Conservation (phyloP, 2,329 filamentous ascomycete species). For the Aspergillus felis region DNA sequence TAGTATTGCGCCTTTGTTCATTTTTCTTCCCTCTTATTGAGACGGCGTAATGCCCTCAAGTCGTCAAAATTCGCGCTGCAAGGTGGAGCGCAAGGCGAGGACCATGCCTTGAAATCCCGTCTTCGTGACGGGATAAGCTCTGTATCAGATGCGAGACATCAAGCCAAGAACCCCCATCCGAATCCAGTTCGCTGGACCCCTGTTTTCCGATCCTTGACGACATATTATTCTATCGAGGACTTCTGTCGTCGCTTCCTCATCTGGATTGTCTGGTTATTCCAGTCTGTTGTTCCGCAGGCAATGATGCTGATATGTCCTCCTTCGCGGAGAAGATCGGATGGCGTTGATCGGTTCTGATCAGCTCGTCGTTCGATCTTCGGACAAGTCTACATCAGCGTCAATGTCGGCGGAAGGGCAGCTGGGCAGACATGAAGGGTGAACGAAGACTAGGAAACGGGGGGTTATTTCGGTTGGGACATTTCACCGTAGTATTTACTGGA, state of each 20-base stretch:
- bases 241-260: slow-evolving; percentile 4
- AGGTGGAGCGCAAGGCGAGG: slow-evolving; percentile 53
- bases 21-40: background rate
- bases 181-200: slow-evolving; percentile 7
- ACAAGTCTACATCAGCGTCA: slow-evolving; percentile 6
- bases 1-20: background rate
- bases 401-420: background rate
- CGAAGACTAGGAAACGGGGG: background rate
- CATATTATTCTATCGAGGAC: background rate
- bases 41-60: background rate
- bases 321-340: background rate
- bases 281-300: background rate
- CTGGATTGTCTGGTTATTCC: slow-evolving; percentile 17
- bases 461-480: background rate
- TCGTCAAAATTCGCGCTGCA: slow-evolving; percentile 42
- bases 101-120: slow-evolving; percentile 47
- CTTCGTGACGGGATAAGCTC: slow-evolving; percentile 41
- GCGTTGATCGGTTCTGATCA: background rate
- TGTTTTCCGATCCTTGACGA: background rate
- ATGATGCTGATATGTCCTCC: background rate
- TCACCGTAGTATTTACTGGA: background rate
- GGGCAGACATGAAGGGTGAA: background rate
- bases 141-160: slow-evolving; percentile 52
- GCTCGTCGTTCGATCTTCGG: background rate
- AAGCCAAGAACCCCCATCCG: slow-evolving; percentile 20